Base-by-base conservation (phyloP, 225 moss, liverwort and hornwort genomes). In the Polytrichum formosum region DNA sequence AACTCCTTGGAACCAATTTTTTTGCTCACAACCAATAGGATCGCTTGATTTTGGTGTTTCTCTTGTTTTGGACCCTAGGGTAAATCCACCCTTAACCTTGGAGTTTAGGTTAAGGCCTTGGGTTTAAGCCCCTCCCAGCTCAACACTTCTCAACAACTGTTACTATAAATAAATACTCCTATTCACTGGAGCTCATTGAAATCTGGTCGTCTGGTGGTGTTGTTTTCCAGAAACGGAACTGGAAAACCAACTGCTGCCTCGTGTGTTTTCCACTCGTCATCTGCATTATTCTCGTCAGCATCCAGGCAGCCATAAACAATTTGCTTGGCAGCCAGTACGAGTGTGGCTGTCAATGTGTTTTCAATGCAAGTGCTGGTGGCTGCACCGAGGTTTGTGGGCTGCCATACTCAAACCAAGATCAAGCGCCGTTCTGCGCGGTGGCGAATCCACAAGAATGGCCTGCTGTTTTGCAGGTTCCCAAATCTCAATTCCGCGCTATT, bases 181-280 rank as follows among this genome's bases (percentile, higher is more conserved):
- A 13, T 13, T 46, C 2, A 9, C 35, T 35, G 46, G 46, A 46
- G 46, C 46, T 46, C 46, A 13, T 46, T 46, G 46, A 13, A 46
- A 46, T 46, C 13, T 46, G 46, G 13, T 46, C 13, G 46, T 37
- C 13, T 37, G 37, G 13, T 37, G 37, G 1, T 37, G 35, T 46
- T 46, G 46, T 46, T 46, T 46, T 62, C 27, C 85, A 96, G 91
- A 93, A 90, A 63, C 90, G 96, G 33, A 93, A 88, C 33, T 86
- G 85, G 83, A 70, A 53, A 25, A 89, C 80, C 7, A 96, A 96
- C 65, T 86, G 84, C 70, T 92, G 93, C 53, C 72, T 96, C 59
- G 82, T 96, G 19, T 65, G 64, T 53, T 84, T 90, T 63, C 96
- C 93, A 0, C 65, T 93, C 1, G 1, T 75, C 20, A 74, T 93